These are phyloP conservation scores for Fusarium sterilihyphosum DNA, from an alignment of 2,329 filamentous ascomycete genomes.

Conservation along the genomic window DNA sequence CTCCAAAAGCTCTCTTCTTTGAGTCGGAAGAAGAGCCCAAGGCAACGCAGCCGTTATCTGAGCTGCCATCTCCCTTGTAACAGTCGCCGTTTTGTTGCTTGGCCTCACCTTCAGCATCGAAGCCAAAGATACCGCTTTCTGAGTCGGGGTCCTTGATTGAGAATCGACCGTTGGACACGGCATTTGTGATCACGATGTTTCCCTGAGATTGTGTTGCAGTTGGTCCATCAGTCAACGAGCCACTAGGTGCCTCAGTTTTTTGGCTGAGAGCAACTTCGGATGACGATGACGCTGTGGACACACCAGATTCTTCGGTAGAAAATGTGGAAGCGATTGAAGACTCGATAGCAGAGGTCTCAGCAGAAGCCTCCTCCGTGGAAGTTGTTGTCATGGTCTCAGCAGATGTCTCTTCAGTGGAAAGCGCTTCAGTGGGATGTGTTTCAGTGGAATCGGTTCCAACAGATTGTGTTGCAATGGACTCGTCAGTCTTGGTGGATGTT, in stretches of 20 bases:
- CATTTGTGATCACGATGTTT: neutral
- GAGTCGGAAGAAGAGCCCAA: neutral
- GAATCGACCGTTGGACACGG: neutral
- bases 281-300: neutral
- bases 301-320: accelerated
- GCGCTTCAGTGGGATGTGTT: neutral
- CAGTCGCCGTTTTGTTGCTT: neutral
- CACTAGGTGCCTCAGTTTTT: neutral
- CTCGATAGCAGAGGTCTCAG: neutral
- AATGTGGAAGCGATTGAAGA: neutral
- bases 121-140: neutral
- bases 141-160: neutral
- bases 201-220: neutral
- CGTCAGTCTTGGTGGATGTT: neutral
- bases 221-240: neutral
- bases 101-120: neutral
- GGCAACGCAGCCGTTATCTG: neutral
- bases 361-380: neutral
- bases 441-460: neutral
- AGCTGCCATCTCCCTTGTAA: neutral
- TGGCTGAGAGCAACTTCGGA: neutral
- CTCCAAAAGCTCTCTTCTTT: neutral
- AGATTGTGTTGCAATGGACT: neutral
- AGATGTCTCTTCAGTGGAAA: neutral
- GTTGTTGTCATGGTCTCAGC: neutral